These are phyloP conservation scores for Phtheirospermum japonicum DNA, from an alignment of 257 asterid species.

Conservation along the genomic window DNA sequence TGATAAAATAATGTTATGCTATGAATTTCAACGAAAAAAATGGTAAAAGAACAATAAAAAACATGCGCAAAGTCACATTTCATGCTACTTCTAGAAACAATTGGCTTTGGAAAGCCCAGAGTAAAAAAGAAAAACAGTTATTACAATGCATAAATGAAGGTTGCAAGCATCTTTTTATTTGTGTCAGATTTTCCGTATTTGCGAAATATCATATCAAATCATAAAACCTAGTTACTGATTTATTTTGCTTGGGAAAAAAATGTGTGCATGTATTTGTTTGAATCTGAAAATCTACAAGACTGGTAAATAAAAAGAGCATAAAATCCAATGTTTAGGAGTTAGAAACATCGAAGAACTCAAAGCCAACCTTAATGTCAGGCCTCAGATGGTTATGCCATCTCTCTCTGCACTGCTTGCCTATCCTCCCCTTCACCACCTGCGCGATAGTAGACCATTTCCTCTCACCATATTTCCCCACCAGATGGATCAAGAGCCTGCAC, in stretches of 20 bases:
- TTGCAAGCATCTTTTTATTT: too few relatives aligned
- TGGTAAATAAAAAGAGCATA: constrained; percentile 5
- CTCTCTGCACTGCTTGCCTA: constrained; percentile 95
- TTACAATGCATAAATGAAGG: background rate
- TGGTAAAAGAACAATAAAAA: too few relatives aligned
- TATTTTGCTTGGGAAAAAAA: too few relatives aligned
- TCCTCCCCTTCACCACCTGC: constrained; percentile 75
- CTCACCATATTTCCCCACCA: constrained; percentile 78
- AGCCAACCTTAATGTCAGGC: constrained; percentile 73
- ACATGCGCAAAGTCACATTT: too few relatives aligned
- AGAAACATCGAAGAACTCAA: constrained; percentile 1
- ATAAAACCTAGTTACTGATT: background rate
- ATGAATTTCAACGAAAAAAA: too few relatives aligned
- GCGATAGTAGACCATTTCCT: constrained; percentile 96
- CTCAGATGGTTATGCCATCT: constrained; percentile 97
- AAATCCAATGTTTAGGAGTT: background rate
- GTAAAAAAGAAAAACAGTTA: background rate
- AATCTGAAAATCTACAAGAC: background rate
- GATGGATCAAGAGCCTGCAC: constrained; percentile 58
- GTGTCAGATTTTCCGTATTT: background rate
- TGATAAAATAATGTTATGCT: too few relatives aligned
- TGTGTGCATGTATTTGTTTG: too few relatives aligned
- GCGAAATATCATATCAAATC: background rate
- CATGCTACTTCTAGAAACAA: too few relatives aligned
- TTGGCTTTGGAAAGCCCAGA: too few relatives aligned